A percentile compares a stretch with the other conserved stretches of the same genome.
These are phyloP conservation scores for Brasilioporus rufonigricans DNA, from an alignment of 768 basidiomycete genomes.

Conservation along the genomic window DNA sequence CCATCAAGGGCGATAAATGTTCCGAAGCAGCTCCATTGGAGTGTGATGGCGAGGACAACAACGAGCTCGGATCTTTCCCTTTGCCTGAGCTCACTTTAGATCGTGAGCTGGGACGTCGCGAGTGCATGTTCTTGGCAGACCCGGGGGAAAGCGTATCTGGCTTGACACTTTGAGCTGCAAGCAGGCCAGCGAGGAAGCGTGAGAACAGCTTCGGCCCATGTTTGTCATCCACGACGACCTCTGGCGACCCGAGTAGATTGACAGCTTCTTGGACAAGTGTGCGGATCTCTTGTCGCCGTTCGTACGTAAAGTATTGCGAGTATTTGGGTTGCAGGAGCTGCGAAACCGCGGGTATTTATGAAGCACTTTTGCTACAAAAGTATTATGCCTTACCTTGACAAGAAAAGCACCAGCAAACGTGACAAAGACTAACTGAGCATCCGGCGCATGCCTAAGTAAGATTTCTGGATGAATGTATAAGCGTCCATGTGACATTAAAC, in stretches of 20 bases:
- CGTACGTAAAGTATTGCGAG: conserved; percentile 52
- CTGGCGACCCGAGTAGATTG: conserved; percentile 63
- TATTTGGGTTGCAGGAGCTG: conserved; percentile 81
- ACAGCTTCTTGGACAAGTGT: conserved; percentile 62
- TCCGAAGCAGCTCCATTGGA: conserved; percentile 11
- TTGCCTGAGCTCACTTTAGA: conserved; percentile 10
- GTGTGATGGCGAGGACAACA: conserved; percentile 1
- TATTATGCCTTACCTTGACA: conserved; percentile 54
- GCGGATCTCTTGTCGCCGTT: conserved; percentile 62
- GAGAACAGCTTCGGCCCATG: conserved; percentile 82
- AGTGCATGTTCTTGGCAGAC: conserved; percentile 21
- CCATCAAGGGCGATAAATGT: conserved; percentile 26
- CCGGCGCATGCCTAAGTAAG: conserved; percentile 71
- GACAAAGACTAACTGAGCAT: conserved; percentile 75
- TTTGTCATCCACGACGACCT: conserved; percentile 75
- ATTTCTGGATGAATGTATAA: conserved; percentile 35
- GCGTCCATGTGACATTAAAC: not conserved
- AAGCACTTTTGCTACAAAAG: not conserved
- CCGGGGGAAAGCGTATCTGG: conserved; percentile 12
- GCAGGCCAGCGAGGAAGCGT: conserved; percentile 70
- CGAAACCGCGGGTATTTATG: not conserved
- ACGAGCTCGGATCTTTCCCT: conserved; percentile 9
- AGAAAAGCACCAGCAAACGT: conserved; percentile 83
- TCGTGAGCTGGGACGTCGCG: conserved; percentile 11
- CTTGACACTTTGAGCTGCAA: conserved; percentile 53